Evolutionary conservation across 2,329 filamentous ascomycete species (phyloP).

Genomic region (Cladophialophora psammophila): DNA sequence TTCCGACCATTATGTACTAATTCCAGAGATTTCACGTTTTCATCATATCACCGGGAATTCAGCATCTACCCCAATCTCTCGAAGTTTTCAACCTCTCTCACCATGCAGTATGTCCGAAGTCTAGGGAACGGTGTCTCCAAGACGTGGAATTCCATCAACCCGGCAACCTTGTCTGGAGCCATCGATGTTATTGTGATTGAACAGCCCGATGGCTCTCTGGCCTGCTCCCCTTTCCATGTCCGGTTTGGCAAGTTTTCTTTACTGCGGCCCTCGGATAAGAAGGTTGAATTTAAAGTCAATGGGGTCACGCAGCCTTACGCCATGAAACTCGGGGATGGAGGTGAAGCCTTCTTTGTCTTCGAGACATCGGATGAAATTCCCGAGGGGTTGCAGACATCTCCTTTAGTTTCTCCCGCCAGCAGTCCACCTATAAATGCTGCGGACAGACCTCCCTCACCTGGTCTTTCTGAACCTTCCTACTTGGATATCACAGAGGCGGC

Average conservation of each 20-base stretch:
- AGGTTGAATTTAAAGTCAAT: constrained; percentile 98
- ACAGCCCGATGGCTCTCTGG: constrained; percentile 83
- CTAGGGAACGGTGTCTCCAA: constrained; percentile 95
- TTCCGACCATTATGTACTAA: constrained; percentile 21
- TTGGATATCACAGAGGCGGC: constrained; percentile 51
- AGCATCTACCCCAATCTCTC: background rate
- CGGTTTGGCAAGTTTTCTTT: constrained; percentile 99
- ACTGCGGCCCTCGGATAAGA: constrained; percentile 94
- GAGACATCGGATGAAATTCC: constrained; percentile 92
- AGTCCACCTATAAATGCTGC: constrained; percentile 65
- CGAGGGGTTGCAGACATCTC: constrained; percentile 92
- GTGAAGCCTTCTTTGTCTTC: constrained; percentile 98
- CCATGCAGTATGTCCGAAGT: constrained; percentile 97
- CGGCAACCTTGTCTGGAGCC: constrained; percentile 92
- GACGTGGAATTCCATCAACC: constrained; percentile 99
- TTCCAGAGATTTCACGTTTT: constrained; percentile 5
- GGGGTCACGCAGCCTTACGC: constrained; percentile 88
- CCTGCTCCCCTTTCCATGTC: constrained; percentile 97
- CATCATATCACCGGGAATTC: constrained; percentile 7
- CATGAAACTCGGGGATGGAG: constrained; percentile 97
- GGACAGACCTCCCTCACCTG: constrained; percentile 39
- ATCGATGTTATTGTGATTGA: constrained; percentile 99
- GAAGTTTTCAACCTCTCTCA: constrained; percentile 22
- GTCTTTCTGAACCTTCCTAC: constrained; percentile 59
- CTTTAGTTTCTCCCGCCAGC: constrained; percentile 84